Evolutionary conservation across 495 filamentous ascomycete species (phyloP), one percentile per base, ranked within the genome.

Genomic region (Penicillium parvum): DNA sequence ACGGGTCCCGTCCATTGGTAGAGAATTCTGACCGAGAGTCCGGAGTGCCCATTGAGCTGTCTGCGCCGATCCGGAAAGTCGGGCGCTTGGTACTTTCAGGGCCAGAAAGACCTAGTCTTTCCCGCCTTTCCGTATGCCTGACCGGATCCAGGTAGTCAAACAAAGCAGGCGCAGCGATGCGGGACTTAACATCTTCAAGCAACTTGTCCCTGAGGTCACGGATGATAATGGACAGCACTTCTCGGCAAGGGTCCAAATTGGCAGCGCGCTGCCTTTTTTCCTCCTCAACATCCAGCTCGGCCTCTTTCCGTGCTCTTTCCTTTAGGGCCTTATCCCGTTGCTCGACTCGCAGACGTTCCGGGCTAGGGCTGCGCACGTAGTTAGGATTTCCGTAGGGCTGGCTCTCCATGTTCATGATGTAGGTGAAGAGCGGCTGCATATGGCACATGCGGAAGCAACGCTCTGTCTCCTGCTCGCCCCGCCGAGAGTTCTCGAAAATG

Each of bases 321-420:
- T 63, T 58, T 47, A 82, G 72, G 25, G 70, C 74, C 45, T 71
- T 74, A 37, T 76, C 71, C 32, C 76, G 72, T 52, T 75, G 62
- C 43, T 85, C 82, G 36, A 53, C 71, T 49, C 49, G 63, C 18
- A 65, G 53, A 37, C 72, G 59, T 61, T 80, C 67, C 32, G 78
- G 73, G 48, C 76, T 79, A 37, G 82, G 74, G 57, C 81, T 77
- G 57, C 78, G 66, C 63, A 83, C 70, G 55, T 86, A 78, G 52
- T 77, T 64, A 28, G 78, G 81, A 49, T 86, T 85, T 7, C 81
- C 84, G 48, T 80, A 80, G 23, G 72, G 68, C 37, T 89, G 81
- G 47, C 82, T 81, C 57, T 90, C 83, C 90, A 99, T 95, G 29
- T 80, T 79, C 88, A 99, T 88, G 38, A 76, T 79, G 57, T 96